Evolutionary conservation across 805 yeast genomes (phyloP).

Genomic region (Nematodospora valgi): DNA sequence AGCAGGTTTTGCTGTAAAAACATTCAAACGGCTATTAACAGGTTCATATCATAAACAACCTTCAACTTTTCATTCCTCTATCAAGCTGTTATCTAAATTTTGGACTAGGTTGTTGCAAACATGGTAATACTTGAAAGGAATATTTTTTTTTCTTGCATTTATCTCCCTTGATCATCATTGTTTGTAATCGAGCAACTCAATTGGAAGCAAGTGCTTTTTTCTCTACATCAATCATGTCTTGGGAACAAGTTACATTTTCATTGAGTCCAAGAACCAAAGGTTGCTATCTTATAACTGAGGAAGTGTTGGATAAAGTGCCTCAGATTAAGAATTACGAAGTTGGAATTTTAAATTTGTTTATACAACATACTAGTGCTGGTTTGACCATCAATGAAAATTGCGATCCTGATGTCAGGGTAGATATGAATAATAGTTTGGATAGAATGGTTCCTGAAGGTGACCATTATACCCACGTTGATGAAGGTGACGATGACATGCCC

Average conservation of each 20-base stretch:
- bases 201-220: too few species aligned
- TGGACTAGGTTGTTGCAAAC: too few species aligned
- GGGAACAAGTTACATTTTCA: conserved; percentile 60
- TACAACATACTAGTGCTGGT: conserved; percentile 80
- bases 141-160: too few species aligned
- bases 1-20: too few species aligned
- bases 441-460: conserved; percentile 65
- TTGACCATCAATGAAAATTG: conserved; percentile 74
- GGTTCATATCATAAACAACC: conserved; percentile 8
- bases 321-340: conserved; percentile 56
- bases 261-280: conserved; percentile 62
- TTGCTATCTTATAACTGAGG: conserved; percentile 68
- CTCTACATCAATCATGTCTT: conserved; percentile 24
- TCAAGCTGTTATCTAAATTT: too few species aligned
- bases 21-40: too few species aligned
- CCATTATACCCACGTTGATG: conserved; percentile 62
- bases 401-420: conserved; percentile 73
- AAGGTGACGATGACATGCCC: conserved; percentile 84
- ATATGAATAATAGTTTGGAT: conserved; percentile 62
- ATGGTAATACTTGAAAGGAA: too few species aligned
- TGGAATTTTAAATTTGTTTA: conserved; percentile 63
- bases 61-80: neutral
- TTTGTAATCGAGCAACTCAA: too few species aligned
- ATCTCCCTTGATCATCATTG: too few species aligned
- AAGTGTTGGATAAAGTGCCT: conserved; percentile 53